A percentile compares a stretch with the other conserved stretches of the same genome.
These are phyloP conservation scores for Acorus calamus DNA, from an alignment of 106 monocot species.

Conservation along the genomic window DNA sequence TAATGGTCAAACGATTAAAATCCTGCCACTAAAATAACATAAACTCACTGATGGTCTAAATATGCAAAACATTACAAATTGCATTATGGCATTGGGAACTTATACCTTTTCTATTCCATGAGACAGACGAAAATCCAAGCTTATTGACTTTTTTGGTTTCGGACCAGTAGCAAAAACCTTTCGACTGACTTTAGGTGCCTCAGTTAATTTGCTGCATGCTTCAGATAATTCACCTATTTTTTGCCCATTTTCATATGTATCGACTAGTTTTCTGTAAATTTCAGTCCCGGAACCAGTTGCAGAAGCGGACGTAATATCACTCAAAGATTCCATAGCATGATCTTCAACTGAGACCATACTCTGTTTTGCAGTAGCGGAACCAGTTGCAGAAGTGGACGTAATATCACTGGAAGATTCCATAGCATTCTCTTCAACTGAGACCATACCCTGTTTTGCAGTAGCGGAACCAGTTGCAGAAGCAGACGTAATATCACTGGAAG, in stretches of 20 bases:
- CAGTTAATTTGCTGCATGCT: conserved; percentile 15
- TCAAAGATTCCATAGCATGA: conserved; percentile 17
- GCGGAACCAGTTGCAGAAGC: conserved; percentile 11
- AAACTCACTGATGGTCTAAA: too few relatives aligned
- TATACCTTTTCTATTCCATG: conserved; percentile 76
- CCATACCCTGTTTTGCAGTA: neutral
- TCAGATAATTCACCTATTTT: conserved; percentile 19
- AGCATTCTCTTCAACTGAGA: conserved; percentile 13
- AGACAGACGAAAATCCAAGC: conserved; percentile 84
- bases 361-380: conserved; percentile 27
- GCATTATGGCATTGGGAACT: too few relatives aligned
- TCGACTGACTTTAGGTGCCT: conserved; percentile 13
- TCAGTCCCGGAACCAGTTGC: conserved; percentile 10
- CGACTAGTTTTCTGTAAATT: conserved; percentile 20
- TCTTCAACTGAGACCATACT: conserved; percentile 16
- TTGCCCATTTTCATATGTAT: conserved; percentile 22
- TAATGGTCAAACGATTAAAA: too few relatives aligned
- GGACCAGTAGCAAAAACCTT: conserved; percentile 37
- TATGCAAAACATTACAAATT: too few relatives aligned
- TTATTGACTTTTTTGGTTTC: conserved; percentile 56
- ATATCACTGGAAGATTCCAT: conserved; percentile 7
- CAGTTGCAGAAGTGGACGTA: conserved; percentile 8
- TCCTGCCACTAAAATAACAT: too few relatives aligned
- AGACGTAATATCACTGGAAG: conserved; percentile 13
- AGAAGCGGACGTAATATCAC: conserved; percentile 1